Evolutionary conservation across 2,329 filamentous ascomycete genomes (phyloP).

Genomic region (Aspergillus sp.): DNA sequence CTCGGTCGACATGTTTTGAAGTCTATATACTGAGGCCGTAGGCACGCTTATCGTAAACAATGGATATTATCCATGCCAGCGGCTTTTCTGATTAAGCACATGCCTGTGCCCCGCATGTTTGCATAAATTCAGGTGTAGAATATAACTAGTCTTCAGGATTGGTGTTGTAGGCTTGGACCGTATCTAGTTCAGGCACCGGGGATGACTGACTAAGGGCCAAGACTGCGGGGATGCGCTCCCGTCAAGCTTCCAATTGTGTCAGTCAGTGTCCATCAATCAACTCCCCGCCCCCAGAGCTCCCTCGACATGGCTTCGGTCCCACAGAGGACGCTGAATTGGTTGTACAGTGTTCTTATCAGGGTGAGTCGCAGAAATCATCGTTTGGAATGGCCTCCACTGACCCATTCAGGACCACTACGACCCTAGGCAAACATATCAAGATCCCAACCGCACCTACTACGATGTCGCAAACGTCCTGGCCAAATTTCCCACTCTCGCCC

Average conservation of each 20-base stretch:
- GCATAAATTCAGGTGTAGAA: neutral
- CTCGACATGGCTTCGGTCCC: slow-evolving; percentile 65
- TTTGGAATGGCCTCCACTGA: slow-evolving; percentile 10
- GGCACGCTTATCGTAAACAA: neutral
- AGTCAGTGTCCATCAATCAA: slow-evolving; percentile 1
- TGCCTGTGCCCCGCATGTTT: neutral
- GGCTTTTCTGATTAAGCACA: neutral
- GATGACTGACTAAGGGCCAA: slow-evolving; percentile 7
- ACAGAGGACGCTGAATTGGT: slow-evolving; percentile 90
- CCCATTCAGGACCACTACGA: slow-evolving; percentile 36
- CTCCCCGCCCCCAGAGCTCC: slow-evolving; percentile 8
- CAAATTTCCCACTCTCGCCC: slow-evolving; percentile 74
- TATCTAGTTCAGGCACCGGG: neutral
- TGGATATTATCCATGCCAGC: no score
- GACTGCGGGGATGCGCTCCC: slow-evolving; percentile 13
- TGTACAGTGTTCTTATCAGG: slow-evolving; percentile 84
- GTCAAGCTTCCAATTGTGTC: neutral
- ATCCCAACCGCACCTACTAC: slow-evolving; percentile 89
- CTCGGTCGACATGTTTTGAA: neutral
- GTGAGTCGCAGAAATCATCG: slow-evolving; percentile 43
- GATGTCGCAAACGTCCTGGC: slow-evolving; percentile 82
- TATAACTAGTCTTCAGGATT: neutral
- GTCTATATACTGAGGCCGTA: neutral
- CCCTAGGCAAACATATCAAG: slow-evolving; percentile 76
- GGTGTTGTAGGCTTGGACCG: neutral